Evolutionary conservation across 495 filamentous ascomycete genomes (phyloP).

Genomic region (Lophiostoma macrostomum): DNA sequence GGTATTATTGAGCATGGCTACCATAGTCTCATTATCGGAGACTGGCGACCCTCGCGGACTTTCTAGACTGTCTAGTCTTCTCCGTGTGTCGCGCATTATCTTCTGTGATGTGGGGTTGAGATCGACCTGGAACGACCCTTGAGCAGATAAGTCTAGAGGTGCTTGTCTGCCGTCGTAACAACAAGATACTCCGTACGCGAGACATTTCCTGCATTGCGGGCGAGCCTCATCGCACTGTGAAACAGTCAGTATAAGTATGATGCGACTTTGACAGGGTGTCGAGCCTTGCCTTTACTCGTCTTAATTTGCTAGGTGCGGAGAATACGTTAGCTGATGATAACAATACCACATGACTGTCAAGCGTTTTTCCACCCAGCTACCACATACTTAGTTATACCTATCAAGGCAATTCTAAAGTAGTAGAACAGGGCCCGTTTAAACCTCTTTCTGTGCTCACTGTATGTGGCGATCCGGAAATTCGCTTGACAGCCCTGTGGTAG

Average conservation of each 20-base stretch:
- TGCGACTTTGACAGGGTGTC: not conserved
- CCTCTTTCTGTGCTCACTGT: no score
- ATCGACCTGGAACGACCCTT: conserved; percentile 37
- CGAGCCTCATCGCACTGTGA: conserved; percentile 49
- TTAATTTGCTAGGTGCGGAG: no score
- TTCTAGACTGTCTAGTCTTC: not conserved
- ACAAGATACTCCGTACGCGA: conserved; percentile 45
- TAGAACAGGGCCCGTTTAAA: no score
- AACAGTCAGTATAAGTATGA: not conserved
- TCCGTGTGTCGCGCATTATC: no score
- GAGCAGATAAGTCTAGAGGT: conserved; percentile 40
- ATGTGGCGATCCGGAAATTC: no score
- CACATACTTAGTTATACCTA: no score
- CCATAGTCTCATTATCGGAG: conserved; percentile 10
- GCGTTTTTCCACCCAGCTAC: no score
- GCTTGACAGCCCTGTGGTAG: no score
- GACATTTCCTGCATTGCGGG: conserved; percentile 45
- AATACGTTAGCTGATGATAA: no score
- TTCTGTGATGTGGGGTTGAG: not conserved
- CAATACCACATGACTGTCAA: no score
- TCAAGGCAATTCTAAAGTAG: no score
- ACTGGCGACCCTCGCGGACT: not conserved
- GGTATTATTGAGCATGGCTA: conserved; percentile 4
- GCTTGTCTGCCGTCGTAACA: conserved; percentile 38
- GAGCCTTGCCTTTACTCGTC: conserved; percentile 45